Base-by-base conservation (phyloP, 1,139 yeast species). In the Blastobotrys aristatus region DNA sequence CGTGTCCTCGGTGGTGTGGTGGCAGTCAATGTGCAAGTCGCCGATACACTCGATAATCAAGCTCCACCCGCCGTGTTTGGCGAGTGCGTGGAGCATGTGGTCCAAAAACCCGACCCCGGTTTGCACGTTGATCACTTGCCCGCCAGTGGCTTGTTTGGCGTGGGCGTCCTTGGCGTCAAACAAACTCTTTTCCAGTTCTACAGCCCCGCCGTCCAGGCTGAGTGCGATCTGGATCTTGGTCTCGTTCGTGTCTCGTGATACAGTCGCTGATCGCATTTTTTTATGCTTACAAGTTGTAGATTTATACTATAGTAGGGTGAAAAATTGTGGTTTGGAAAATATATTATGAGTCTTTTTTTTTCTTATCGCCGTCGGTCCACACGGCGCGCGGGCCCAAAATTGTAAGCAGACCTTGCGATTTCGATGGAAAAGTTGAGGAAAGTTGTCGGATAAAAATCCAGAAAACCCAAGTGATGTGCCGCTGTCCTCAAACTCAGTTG, bases 21-120 rank as follows among this genome's bases (percentile, higher is more conserved):
- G 98, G 68, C 92, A 98, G 65, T 92, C 98, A 47, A 92, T 90
- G 66, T 89, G 95, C 61, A 89, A 72, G 64, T 92, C 98, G 34
- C 98, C 98, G 52, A 84, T 76, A 68, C 97, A 90, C 62, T 86
- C 95, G 24, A 92, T 77, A 30, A 86, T 73, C 52, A 92, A 67
- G 18, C 96, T 87, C 98, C 98, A 92, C 13, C 98, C 98, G 1
- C 94, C 75, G 67, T 92, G 98, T 64, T 92, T 92, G 38, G 97
- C 97, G 57, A 92, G 74, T 0, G 98, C 98, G 62, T 90, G 97
- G 40, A 92, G 73, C 98, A 92, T 92, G 67, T 92, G 98, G 70
- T 92, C 98, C 53, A 92, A 72, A 64, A 92, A 92, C 1, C 98
- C 98, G 48, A 92, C 78, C 38, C 98, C 98, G 0, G 97, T 85